Conservation (phyloP, 2,329 filamentous ascomycete genomes). For the Byssothecium circinans region DNA sequence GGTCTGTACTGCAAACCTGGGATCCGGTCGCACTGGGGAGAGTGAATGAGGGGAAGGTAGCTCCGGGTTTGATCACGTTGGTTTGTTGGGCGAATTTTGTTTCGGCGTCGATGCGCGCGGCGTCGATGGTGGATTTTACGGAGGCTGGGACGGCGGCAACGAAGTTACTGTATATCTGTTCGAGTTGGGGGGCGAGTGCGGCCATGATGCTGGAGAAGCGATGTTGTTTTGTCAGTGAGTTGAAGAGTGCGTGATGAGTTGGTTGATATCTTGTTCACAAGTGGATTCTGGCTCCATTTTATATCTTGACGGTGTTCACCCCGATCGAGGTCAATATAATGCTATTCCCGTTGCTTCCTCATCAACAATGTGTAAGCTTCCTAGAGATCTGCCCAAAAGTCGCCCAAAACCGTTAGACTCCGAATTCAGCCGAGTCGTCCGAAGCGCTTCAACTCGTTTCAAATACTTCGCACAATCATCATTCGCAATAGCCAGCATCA, state of each 20-base stretch:
- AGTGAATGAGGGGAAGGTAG: conserved; percentile 3
- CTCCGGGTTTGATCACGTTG: background rate
- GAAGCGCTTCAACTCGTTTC: too few species aligned
- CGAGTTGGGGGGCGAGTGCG: conserved; percentile 2
- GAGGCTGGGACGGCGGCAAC: background rate
- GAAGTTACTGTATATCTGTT: conserved; percentile 1
- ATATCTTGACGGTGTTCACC: background rate
- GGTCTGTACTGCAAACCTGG: conserved; percentile 33
- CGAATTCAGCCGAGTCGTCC: too few species aligned
- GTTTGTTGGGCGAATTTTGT: background rate
- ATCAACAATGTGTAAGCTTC: too few species aligned
- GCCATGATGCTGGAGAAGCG: conserved; percentile 1
- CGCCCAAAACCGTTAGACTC: too few species aligned
- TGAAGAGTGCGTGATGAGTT: background rate
- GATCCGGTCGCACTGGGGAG: conserved; percentile 37
- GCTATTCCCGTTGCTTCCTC: too few species aligned
- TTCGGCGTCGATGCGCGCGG: background rate
- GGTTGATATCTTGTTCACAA: background rate
- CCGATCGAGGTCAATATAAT: too few species aligned
- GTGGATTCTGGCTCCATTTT: background rate
- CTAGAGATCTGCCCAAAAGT: too few species aligned
- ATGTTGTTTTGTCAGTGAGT: background rate
- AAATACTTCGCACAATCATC: too few species aligned
- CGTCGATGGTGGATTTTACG: background rate
- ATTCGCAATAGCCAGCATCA: too few species aligned